phyloP scores from a whole-genome alignment of 495 filamentous ascomycete genomes.

The Penicillium bialowiezense region DNA sequence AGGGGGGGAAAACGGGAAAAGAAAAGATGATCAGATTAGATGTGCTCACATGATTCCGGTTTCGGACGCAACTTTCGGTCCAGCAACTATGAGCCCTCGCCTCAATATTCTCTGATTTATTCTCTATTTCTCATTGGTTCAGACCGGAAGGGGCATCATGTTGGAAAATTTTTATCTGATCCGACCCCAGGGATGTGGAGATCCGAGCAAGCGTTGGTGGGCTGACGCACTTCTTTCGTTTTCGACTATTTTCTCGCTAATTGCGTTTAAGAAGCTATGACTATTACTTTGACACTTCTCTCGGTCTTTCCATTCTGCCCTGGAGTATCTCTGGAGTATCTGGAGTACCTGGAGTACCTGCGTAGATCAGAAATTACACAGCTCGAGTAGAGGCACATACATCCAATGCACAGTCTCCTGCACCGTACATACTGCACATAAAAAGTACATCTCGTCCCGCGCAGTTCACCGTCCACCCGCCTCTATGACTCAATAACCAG shows the following conservation, averaged over 20 bases:
- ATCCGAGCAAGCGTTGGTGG: slow-evolving; percentile 19
- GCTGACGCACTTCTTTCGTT: slow-evolving; percentile 12
- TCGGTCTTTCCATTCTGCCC: too few relatives aligned
- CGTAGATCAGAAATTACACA: too few relatives aligned
- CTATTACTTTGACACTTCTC: too few relatives aligned
- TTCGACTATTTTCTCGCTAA: slow-evolving; percentile 8
- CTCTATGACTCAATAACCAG: slow-evolving; percentile 3
- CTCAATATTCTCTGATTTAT: neutral
- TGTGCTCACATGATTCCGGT: slow-evolving; percentile 33
- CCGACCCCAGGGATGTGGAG: slow-evolving; percentile 9
- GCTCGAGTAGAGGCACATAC: too few relatives aligned
- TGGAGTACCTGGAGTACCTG: too few relatives aligned
- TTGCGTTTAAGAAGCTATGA: slow-evolving; percentile 1
- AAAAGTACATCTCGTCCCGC: neutral
- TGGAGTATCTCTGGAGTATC: too few relatives aligned
- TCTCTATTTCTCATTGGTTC: neutral
- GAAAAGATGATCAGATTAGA: slow-evolving; percentile 46
- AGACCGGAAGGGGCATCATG: neutral
- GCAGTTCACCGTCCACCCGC: slow-evolving; percentile 2
- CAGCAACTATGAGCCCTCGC: too few relatives aligned
- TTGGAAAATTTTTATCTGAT: slow-evolving; percentile 25
- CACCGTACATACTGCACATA: too few relatives aligned
- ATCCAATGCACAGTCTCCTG: too few relatives aligned
- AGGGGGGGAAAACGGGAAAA: slow-evolving; percentile 20
- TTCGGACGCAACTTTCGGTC: slow-evolving; percentile 23